phyloP scores from a whole-genome alignment of 2,329 filamentous ascomycete genomes.

The Periconia digitata region DNA sequence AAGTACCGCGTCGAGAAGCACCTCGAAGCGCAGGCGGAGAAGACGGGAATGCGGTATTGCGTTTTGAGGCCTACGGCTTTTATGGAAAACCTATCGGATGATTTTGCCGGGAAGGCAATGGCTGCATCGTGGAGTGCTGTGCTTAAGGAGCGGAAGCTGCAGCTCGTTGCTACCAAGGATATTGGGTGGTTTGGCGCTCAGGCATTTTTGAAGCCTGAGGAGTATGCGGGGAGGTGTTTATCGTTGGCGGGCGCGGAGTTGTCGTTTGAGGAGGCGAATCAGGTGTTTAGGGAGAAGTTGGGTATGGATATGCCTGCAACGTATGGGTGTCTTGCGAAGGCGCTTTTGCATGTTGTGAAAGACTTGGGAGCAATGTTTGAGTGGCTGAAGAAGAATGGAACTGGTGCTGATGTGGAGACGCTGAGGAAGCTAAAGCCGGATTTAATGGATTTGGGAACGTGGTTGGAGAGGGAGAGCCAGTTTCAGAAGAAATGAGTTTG shows the following conservation, averaged over 20 bases:
- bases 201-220: conserved; percentile 47
- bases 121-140: conserved; percentile 11
- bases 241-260: conserved; percentile 55
- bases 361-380: conserved; percentile 47
- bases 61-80: conserved; percentile 62
- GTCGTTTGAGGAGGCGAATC: conserved; percentile 43
- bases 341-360: conserved; percentile 36
- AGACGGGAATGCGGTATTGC: conserved; percentile 55
- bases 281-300: conserved; percentile 47
- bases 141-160: conserved; percentile 32
- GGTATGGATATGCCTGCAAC: conserved; percentile 45
- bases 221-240: conserved; percentile 45
- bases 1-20: conserved; percentile 64
- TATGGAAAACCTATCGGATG: conserved; percentile 56
- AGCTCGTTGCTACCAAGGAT: conserved; percentile 41
- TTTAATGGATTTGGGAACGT: conserved; percentile 48
- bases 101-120: conserved; percentile 31
- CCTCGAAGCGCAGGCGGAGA: conserved; percentile 46
- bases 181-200: conserved; percentile 53
- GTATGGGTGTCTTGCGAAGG: conserved; percentile 37
- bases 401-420: conserved; percentile 44
- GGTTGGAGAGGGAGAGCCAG: conserved; percentile 49
- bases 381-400: conserved; percentile 49
- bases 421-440: conserved; percentile 45
- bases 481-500: conserved; percentile 10